Percentiles rank a stretch among this genome's conserved stretches.
phyloP scores from a whole-genome alignment of 257 asterid genomes.

The Penstemon newberryi region DNA sequence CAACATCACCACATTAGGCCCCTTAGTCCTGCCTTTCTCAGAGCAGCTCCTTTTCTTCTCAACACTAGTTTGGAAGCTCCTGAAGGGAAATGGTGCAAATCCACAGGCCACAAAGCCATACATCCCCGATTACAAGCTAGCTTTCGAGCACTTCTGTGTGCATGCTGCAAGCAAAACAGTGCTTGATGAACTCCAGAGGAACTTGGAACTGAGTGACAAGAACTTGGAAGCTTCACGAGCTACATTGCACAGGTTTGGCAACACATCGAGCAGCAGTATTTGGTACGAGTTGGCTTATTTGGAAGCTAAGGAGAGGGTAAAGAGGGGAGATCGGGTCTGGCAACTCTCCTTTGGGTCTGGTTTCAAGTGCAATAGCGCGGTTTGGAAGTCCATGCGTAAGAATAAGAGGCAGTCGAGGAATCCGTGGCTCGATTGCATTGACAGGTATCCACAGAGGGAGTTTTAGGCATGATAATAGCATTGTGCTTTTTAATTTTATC shows the following conservation, averaged over 20 bases:
- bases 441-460: conserved; percentile 50
- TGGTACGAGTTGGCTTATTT: conserved; percentile 92
- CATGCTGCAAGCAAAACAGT: conserved; percentile 88
- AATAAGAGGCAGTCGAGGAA: conserved; percentile 39
- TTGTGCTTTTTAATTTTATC: background rate
- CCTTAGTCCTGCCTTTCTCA: conserved; percentile 64
- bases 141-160: conserved; percentile 92
- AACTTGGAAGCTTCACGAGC: conserved; percentile 84
- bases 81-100: conserved; percentile 35
- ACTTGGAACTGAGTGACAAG: conserved; percentile 68
- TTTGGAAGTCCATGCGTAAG: conserved; percentile 69
- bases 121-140: conserved; percentile 94
- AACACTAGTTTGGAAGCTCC: conserved; percentile 51
- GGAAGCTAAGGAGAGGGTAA: conserved; percentile 76
- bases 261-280: conserved; percentile 94
- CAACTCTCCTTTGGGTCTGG: conserved; percentile 96
- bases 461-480: conserved; percentile 10
- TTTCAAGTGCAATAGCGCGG: conserved; percentile 88
- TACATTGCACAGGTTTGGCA: conserved; percentile 77
- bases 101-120: conserved; percentile 57
- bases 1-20: conserved; percentile 69
- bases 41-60: conserved; percentile 90
- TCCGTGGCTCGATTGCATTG: conserved; percentile 77
- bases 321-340: conserved; percentile 81
- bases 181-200: conserved; percentile 86